Base-by-base conservation (phyloP, 2,329 filamentous ascomycete species). In the Dactylellina haptotyla region DNA sequence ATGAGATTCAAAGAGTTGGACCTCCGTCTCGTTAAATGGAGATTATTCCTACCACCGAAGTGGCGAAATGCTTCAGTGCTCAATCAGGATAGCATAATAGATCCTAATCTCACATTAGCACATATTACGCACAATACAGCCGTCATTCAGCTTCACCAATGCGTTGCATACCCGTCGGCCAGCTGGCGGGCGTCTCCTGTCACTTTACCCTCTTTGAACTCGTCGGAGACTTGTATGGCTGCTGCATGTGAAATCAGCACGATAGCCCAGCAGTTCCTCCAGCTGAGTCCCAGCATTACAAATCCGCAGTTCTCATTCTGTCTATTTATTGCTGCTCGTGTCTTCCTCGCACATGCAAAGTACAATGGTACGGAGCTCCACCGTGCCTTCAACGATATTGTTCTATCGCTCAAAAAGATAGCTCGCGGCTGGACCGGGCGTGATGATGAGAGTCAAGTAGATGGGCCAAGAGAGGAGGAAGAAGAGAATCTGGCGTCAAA, bases 61-160 rank as follows among this genome's bases (percentile, higher is more conserved):
- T 83, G 83, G 82, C 81, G 81, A 46, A 80, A 79, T 51, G 46
- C 72, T 76, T 43, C 75, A 78, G 66, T 72, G 77, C 65, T 76
- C 4, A 65, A 76, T 1, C 39, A 43, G 16, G 39, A 43, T 18
- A 73, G 76, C 1, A 76, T 66, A 5, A 84, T 84, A 80, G 84
- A 85, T 54, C 84, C 84, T 0, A 85, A 85, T 48, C 77, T 85
- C 16, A 84, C 84, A 0, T 76, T 85, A 0, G 83, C 84, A 0
- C 83, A 85, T 32, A 79, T 84, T 8, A 85, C 83, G 0, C 84
- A 85, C 50, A 85, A 85, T 61, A 82, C 83, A 0, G 83, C 83
- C 0, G 84, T 84, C 78, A 84, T 85, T 23, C 78, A 85, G 0
- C 77, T 85, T 0, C 84, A 85, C 59, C 84, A 85, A 45, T 78